Base-by-base conservation (phyloP, 768 basidiomycete species). In the Termitomyces eurrhizus region DNA sequence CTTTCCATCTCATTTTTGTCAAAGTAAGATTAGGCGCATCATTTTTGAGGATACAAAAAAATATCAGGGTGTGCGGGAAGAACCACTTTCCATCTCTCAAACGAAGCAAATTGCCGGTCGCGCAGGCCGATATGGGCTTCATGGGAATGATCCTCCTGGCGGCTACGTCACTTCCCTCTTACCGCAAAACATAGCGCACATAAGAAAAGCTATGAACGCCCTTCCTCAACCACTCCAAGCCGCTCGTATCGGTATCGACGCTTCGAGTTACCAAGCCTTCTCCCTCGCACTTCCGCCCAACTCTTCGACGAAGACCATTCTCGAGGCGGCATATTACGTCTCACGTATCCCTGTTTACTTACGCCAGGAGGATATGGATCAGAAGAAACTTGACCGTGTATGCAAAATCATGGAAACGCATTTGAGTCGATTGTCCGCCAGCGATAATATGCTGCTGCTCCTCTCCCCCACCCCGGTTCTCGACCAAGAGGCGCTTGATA, bases 51-150 rank as follows among this genome's bases (percentile, higher is more conserved):
- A 82, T 1, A 75, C 93, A 21, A 64, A 70, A 44, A 97, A 98
- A 70, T 90, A 72, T 63, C 78, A 89, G 59, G 88, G 88, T 18
- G 67, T 64, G 18, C 65, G 64, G 16, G 69, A 74, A 9, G 66
- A 74, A 4, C 71, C 73, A 0, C 77, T 98, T 6, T 84, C 90
- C 0, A 71, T 81, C 4, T 91, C 94, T 0, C 87, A 90, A 65
- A 83, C 92, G 70, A 97, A 97, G 71, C 96, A 98, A 71, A 97
- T 98, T 51, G 95, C 90, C 1, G 95, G 95, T 7, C 84, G 96
- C 44, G 95, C 96, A 0, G 96, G 95, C 13, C 89, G 96, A 2
- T 98, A 84, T 70, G 92, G 92, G 3, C 72, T 90, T 46, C 85
- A 88, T 44, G 65, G 63, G 33, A 74, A 69, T 26, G 69, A 68